Conservation (phyloP, 2,329 filamentous ascomycete species). For the Plenodomus lindquistii region DNA sequence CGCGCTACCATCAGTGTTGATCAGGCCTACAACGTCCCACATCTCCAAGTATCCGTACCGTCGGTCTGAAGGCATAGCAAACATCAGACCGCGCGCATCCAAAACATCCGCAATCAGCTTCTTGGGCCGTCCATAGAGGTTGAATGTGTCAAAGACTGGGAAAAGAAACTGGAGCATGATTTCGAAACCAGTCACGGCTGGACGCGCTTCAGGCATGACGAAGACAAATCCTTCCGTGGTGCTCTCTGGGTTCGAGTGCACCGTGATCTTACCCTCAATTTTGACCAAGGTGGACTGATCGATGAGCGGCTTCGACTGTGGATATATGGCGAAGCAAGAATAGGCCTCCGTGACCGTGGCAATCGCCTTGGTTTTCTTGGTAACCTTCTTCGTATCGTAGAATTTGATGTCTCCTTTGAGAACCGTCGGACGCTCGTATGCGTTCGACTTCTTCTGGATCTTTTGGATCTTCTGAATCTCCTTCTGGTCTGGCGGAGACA, state of each 20-base stretch:
- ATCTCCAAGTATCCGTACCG: conserved; percentile 91
- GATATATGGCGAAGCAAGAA: conserved; percentile 93
- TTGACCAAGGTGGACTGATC: conserved; percentile 94
- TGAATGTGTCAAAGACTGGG: conserved; percentile 91
- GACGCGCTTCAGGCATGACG: conserved; percentile 91
- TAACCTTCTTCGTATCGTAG: conserved; percentile 87
- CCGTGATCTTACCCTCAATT: conserved; percentile 86
- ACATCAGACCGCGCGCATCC: conserved; percentile 92
- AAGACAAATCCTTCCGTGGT: conserved; percentile 93
- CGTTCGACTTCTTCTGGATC: conserved; percentile 76
- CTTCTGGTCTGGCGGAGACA: conserved; percentile 91
- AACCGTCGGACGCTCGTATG: conserved; percentile 75
- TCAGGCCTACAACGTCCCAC: conserved; percentile 78
- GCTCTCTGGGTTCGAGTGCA: conserved; percentile 77
- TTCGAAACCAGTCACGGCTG: conserved; percentile 92
- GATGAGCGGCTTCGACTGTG: conserved; percentile 89
- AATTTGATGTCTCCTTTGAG: conserved; percentile 93
- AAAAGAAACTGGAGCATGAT: conserved; percentile 93
- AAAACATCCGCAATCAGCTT: conserved; percentile 84
- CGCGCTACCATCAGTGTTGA: conserved; percentile 75
- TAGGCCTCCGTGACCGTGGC: conserved; percentile 90
- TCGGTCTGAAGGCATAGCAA: conserved; percentile 88
- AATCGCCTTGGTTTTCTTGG: conserved; percentile 87
- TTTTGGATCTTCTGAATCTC: conserved; percentile 84
- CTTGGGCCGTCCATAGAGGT: conserved; percentile 84